phyloP scores from a whole-genome alignment of 2,329 filamentous ascomycete species.

The Aquanectria penicillioides region DNA sequence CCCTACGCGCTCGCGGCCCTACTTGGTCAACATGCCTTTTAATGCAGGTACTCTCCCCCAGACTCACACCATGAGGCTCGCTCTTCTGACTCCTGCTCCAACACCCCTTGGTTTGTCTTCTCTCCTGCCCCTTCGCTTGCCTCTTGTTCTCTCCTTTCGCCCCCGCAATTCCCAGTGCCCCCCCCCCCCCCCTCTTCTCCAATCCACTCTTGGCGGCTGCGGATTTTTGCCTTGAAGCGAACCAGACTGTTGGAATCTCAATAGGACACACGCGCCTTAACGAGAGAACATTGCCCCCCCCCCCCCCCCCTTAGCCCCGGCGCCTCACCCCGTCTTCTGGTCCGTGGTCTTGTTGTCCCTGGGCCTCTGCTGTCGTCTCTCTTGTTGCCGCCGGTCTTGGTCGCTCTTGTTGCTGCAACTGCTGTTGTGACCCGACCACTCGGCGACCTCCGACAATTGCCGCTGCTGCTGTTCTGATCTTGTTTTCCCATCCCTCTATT shows the following conservation, averaged over 20 bases:
- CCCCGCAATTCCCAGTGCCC: slow-evolving; percentile 39
- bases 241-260: slow-evolving; percentile 43
- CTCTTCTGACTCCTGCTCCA: slow-evolving; percentile 41
- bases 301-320: slow-evolving; percentile 11
- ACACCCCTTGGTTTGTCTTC: slow-evolving; percentile 41
- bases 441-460: slow-evolving; percentile 38
- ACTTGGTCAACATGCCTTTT: slow-evolving; percentile 39
- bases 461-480: slow-evolving; percentile 18
- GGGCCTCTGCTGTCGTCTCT: slow-evolving; percentile 25
- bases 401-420: slow-evolving; percentile 18
- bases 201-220: slow-evolving; percentile 40
- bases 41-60: slow-evolving; percentile 44
- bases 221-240: slow-evolving; percentile 42
- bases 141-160: slow-evolving; percentile 40
- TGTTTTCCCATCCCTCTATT: slow-evolving; percentile 37
- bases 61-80: slow-evolving; percentile 41
- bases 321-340: slow-evolving; percentile 24
- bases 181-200: slow-evolving; percentile 28
- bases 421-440: slow-evolving; percentile 28
- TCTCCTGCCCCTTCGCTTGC: slow-evolving; percentile 34
- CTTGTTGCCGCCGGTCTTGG: slow-evolving; percentile 24
- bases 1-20: slow-evolving; percentile 7
- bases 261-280: slow-evolving; percentile 34
- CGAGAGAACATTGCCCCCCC: slow-evolving; percentile 32
- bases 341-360: slow-evolving; percentile 22